Conservation (phyloP, 345 rosid species). For the Sisymbrium irio region DNA sequence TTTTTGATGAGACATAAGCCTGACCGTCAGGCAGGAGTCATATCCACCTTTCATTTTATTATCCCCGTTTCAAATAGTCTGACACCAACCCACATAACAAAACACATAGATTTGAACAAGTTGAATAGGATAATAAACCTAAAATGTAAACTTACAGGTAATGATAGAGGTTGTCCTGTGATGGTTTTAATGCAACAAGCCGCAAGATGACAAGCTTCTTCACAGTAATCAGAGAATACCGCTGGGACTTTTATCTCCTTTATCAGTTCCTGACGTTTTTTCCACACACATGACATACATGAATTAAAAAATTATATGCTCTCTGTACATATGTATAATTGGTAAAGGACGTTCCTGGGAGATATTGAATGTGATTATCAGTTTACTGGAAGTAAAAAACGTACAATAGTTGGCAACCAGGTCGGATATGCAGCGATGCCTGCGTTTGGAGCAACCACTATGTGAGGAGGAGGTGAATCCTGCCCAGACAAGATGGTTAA, state of each 20-base stretch:
- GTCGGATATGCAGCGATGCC: slow-evolving; percentile 83
- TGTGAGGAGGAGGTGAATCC: slow-evolving; percentile 59
- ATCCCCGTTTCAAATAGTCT: neutral
- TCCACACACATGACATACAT: neutral
- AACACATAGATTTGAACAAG: neutral
- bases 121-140: neutral
- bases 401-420: slow-evolving; percentile 81
- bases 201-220: slow-evolving; percentile 94
- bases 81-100: slow-evolving; percentile 6
- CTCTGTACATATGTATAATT: neutral
- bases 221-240: slow-evolving; percentile 87
- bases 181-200: slow-evolving; percentile 53
- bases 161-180: slow-evolving; percentile 48
- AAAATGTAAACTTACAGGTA: slow-evolving; percentile 45
- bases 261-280: slow-evolving; percentile 59
- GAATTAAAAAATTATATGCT: neutral
- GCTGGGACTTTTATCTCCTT: slow-evolving; percentile 68
- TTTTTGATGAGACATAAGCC: slow-evolving; percentile 30
- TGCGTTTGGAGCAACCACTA: slow-evolving; percentile 82
- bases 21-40: slow-evolving; percentile 6
- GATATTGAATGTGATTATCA: neutral
- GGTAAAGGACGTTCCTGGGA: neutral
- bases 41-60: neutral
- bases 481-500: slow-evolving; percentile 29
- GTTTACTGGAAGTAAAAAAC: slow-evolving; percentile 19